A percentile compares a stretch with the other conserved stretches of the same genome.
Conservation (phyloP, 2,329 filamentous ascomycete genomes). For the Colletotrichum shisoi region DNA sequence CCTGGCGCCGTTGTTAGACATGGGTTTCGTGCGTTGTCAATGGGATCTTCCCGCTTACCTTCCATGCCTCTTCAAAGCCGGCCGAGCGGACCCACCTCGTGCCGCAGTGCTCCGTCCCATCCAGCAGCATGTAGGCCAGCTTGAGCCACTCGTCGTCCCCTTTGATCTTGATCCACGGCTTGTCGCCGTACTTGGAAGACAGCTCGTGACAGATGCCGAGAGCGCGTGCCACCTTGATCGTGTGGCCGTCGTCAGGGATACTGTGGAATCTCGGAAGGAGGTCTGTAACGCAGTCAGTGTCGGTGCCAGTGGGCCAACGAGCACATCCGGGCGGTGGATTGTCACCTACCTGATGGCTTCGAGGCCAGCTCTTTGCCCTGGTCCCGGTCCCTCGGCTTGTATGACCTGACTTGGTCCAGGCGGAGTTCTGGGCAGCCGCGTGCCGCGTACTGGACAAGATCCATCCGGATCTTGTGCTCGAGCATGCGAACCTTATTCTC, state of each 20-base stretch:
- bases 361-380: conserved; percentile 51
- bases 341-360: conserved; percentile 58
- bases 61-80: conserved; percentile 73
- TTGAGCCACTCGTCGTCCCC: conserved; percentile 67
- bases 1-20: conserved; percentile 12
- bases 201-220: conserved; percentile 68
- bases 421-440: conserved; percentile 69
- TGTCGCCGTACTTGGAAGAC: conserved; percentile 55
- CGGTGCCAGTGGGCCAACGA: not conserved
- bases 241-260: conserved; percentile 78
- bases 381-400: conserved; percentile 59
- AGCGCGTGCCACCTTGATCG: conserved; percentile 76
- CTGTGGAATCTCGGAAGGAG: conserved; percentile 58
- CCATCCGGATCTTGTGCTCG: conserved; percentile 81
- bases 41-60: conserved; percentile 43
- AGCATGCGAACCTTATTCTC: conserved; percentile 73
- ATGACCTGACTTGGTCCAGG: conserved; percentile 65
- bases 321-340: not conserved
- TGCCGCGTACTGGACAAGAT: conserved; percentile 77
- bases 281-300: conserved; percentile 43
- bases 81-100: conserved; percentile 66
- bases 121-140: conserved; percentile 68
- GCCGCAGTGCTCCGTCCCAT: conserved; percentile 61
- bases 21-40: too few species aligned
- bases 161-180: conserved; percentile 61